Conservation (phyloP, 176 grass and related monocot species). For the Areca catechu region DNA sequence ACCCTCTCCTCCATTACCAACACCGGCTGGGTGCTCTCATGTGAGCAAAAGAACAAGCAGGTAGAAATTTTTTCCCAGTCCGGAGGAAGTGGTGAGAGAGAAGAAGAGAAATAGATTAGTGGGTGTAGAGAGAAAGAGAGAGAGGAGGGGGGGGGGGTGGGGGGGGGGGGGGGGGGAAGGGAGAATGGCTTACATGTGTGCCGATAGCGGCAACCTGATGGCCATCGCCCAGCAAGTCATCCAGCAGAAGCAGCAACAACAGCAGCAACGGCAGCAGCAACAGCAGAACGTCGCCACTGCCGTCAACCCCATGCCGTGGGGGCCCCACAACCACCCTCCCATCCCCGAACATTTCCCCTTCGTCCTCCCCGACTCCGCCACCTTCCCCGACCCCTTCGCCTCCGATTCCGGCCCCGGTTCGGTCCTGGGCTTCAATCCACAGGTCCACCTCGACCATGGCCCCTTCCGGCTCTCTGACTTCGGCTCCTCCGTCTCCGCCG, state of each 20-base stretch:
- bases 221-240: slow-evolving; percentile 99
- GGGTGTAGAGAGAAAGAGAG: background rate
- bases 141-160: slow-evolving; percentile 31
- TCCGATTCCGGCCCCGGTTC: background rate
- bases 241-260: slow-evolving; percentile 83
- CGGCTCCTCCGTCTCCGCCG: slow-evolving; percentile 21
- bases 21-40: too few relatives aligned
- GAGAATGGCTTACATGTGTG: slow-evolving; percentile 95
- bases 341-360: slow-evolving; percentile 35
- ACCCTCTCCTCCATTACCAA: too few relatives aligned
- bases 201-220: slow-evolving; percentile 99
- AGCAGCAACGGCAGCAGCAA: slow-evolving; percentile 49
- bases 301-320: slow-evolving; percentile 10
- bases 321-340: slow-evolving; percentile 16
- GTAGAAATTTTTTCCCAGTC: too few relatives aligned
- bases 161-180: background rate
- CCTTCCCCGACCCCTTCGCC: slow-evolving; percentile 13
- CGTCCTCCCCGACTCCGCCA: slow-evolving; percentile 3
- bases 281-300: slow-evolving; percentile 10
- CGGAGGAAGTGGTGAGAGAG: background rate
- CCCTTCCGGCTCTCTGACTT: slow-evolving; percentile 26
- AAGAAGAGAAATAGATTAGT: background rate
- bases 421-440: too few relatives aligned
- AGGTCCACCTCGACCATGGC: slow-evolving; percentile 6
- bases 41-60: too few relatives aligned